Percentiles rank a stretch among this genome's conserved stretches.
These are phyloP conservation scores for Davidsoniella neocaledoniae DNA, from an alignment of 2,329 filamentous ascomycete species.

Conservation along the genomic window DNA sequence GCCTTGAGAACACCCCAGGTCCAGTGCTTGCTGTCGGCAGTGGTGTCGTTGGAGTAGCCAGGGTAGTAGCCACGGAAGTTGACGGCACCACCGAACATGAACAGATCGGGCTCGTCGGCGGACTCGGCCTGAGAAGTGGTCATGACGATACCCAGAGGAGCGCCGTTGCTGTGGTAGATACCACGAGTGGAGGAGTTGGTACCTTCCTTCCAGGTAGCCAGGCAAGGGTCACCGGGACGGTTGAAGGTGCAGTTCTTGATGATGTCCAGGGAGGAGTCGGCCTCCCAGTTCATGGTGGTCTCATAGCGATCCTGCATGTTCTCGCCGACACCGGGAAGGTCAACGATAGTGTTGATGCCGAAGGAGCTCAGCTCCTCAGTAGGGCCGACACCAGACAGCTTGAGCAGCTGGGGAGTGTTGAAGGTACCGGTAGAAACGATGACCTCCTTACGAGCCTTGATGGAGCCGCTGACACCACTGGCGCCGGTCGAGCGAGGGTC, in stretches of 20 bases:
- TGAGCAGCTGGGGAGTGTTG: slow-evolving; percentile 34
- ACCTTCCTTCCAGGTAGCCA: slow-evolving; percentile 7
- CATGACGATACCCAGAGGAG: slow-evolving; percentile 13
- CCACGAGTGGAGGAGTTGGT: slow-evolving; percentile 5
- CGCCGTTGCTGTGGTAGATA: slow-evolving; percentile 13
- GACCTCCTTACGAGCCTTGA: slow-evolving; percentile 25
- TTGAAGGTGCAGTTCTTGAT: slow-evolving; percentile 8
- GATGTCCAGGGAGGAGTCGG: not conserved
- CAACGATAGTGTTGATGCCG: slow-evolving; percentile 27
- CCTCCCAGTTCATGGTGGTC: slow-evolving; percentile 20
- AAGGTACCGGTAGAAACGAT: slow-evolving; percentile 33
- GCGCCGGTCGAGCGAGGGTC: slow-evolving; percentile 21
- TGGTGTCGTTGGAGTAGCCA: slow-evolving; percentile 29
- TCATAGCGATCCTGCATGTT: slow-evolving; percentile 31
- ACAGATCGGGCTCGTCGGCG: slow-evolving; percentile 30
- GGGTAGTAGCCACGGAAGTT: slow-evolving; percentile 41
- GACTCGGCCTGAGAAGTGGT: slow-evolving; percentile 9
- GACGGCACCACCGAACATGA: slow-evolving; percentile 36
- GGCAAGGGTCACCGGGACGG: slow-evolving; percentile 11
- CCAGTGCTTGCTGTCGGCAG: slow-evolving; percentile 25
- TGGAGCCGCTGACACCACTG: slow-evolving; percentile 12
- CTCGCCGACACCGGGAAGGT: slow-evolving; percentile 31
- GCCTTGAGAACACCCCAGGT: slow-evolving; percentile 33
- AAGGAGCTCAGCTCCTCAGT: slow-evolving; percentile 25
- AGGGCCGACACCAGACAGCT: slow-evolving; percentile 33